Conservation (phyloP, 768 basidiomycete species). For the Clathrus columnatus region DNA sequence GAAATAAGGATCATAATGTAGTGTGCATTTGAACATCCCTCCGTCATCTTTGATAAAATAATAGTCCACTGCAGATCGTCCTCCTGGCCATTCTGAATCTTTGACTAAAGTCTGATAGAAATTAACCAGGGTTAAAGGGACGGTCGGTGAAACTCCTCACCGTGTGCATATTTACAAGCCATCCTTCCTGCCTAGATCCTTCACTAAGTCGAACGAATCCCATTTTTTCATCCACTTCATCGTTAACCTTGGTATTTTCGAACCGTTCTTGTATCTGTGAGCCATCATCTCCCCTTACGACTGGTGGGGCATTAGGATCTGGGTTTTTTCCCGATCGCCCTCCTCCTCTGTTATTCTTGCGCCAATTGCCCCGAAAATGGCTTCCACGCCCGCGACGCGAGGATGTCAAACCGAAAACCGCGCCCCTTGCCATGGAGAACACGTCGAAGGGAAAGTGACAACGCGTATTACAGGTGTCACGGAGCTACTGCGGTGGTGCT, state of each 20-base stretch:
- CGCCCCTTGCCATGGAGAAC: constrained; percentile 5
- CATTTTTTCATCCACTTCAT: constrained; percentile 90
- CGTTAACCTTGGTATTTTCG: constrained; percentile 62
- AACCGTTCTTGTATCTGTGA: constrained; percentile 80
- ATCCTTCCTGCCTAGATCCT: constrained; percentile 71
- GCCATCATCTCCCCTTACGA: constrained; percentile 81
- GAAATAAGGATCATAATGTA: constrained; percentile 93
- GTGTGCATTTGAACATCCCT: constrained; percentile 89
- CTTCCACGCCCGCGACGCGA: constrained; percentile 13
- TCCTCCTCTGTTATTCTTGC: constrained; percentile 43
- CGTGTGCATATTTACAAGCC: constrained; percentile 99
- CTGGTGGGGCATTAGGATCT: constrained; percentile 33
- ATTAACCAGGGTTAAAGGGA: constrained; percentile 13
- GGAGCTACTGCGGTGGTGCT: no score
- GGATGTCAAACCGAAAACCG: constrained; percentile 6
- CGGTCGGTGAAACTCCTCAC: constrained; percentile 35
- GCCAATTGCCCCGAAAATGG: constrained; percentile 23
- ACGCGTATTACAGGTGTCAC: background rate
- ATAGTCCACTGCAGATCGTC: constrained; percentile 86
- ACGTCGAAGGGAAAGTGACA: background rate
- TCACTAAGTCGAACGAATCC: constrained; percentile 80
- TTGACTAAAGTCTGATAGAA: constrained; percentile 66
- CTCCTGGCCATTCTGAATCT: constrained; percentile 75
- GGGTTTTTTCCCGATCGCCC: constrained; percentile 27
- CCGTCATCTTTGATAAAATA: constrained; percentile 99